Percentiles rank a stretch among this genome's conserved stretches.
Conservation (phyloP, 2,329 filamentous ascomycete species). For the Huntiella abstrusa region DNA sequence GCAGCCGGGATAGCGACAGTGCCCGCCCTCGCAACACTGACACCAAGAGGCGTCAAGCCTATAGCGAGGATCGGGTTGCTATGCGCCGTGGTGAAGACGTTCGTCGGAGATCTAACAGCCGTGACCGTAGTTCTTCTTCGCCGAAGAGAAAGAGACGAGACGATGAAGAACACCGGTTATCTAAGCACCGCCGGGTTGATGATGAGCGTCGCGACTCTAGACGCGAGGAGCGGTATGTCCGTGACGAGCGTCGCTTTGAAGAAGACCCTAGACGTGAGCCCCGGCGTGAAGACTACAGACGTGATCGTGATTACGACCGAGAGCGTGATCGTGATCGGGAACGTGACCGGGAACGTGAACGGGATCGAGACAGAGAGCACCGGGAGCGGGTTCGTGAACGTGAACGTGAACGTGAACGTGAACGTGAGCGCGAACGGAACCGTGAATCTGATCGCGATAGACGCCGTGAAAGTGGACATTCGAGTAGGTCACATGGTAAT, state of each 20-base stretch:
- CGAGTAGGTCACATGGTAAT: slow-evolving; percentile 15
- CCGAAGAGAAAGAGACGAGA: slow-evolving; percentile 12
- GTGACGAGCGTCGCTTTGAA: slow-evolving; percentile 13
- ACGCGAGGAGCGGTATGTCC: slow-evolving; percentile 8
- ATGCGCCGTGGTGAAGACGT: slow-evolving; percentile 32
- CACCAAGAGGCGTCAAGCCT: slow-evolving; percentile 40
- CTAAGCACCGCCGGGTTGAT: slow-evolving; percentile 25
- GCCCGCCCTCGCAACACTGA: slow-evolving; percentile 22
- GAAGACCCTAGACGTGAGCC: slow-evolving; percentile 15
- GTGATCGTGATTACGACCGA: slow-evolving; percentile 14
- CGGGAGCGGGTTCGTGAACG: slow-evolving; percentile 13
- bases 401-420: slow-evolving; percentile 13
- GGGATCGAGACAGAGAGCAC: slow-evolving; percentile 15
- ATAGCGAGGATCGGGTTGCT: slow-evolving; percentile 23
- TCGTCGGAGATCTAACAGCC: slow-evolving; percentile 14
- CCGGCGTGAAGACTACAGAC: slow-evolving; percentile 19
- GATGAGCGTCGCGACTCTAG: slow-evolving; percentile 20
- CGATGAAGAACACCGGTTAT: slow-evolving; percentile 17
- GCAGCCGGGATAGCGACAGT: slow-evolving; percentile 30
- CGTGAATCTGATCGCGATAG: slow-evolving; percentile 16
- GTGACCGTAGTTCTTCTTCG: slow-evolving; percentile 19
- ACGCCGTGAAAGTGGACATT: slow-evolving; percentile 26
- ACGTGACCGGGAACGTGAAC: slow-evolving; percentile 13
- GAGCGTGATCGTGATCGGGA: slow-evolving; percentile 15
- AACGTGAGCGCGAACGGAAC: slow-evolving; percentile 12